phyloP scores from a whole-genome alignment of 1,284 basidiomycete genomes.

The Ustilago shanxiensis region DNA sequence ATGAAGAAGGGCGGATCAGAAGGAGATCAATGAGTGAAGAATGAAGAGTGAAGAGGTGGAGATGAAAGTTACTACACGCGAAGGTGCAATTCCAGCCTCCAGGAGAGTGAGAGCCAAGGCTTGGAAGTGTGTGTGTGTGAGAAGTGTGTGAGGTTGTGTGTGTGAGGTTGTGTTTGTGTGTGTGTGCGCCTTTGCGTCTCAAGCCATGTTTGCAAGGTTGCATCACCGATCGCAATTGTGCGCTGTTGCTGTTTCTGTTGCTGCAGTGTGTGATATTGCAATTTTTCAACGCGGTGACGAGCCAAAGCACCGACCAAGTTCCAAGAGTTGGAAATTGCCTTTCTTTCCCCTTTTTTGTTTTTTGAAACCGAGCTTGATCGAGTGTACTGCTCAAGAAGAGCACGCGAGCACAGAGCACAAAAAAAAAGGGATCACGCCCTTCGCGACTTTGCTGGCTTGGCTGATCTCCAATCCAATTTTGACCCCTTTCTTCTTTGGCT shows the following conservation, averaged over 20 bases:
- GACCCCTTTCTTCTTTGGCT: no score
- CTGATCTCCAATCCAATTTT: no score
- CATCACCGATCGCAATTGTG: constrained; percentile 27
- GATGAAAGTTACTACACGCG: neutral
- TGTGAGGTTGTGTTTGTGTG: neutral
- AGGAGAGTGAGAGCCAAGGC: no score
- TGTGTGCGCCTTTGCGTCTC: neutral
- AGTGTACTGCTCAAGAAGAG: neutral
- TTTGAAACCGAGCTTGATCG: neutral
- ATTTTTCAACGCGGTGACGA: constrained; percentile 2
- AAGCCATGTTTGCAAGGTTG: constrained; percentile 10
- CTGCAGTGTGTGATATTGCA: no score
- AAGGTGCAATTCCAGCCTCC: no score
- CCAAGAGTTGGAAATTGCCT: neutral
- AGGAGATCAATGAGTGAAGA: constrained; percentile 1
- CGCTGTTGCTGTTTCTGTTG: neutral
- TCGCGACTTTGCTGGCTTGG: no score
- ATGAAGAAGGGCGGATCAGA: constrained; percentile 9
- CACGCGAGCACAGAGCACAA: no score
- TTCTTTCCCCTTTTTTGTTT: no score
- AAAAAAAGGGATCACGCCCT: no score
- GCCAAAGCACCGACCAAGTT: neutral
- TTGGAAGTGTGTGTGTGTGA: neutral
- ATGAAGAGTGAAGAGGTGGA: neutral
- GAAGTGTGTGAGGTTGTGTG: no score